These are phyloP conservation scores for Groenewaldozyma salmanticensis DNA, from an alignment of 805 yeast species.

Conservation along the genomic window DNA sequence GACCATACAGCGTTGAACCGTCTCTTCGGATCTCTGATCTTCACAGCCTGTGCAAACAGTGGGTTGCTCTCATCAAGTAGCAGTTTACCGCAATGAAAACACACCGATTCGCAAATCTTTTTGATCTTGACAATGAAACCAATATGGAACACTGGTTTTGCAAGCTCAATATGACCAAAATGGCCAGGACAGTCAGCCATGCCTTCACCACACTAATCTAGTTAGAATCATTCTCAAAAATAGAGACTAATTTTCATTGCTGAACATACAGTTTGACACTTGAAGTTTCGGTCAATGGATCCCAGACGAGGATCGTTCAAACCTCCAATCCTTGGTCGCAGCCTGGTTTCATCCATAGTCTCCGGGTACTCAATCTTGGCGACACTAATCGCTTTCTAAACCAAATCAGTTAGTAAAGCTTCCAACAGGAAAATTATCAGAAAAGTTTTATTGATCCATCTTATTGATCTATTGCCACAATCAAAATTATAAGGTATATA, in stretches of 20 bases:
- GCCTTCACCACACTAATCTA: slow-evolving; percentile 75
- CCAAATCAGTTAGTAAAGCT: background rate
- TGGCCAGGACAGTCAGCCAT: slow-evolving; percentile 99
- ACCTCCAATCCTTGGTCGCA: slow-evolving; percentile 94
- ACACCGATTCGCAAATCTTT: slow-evolving; percentile 90
- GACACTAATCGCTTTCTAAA: slow-evolving; percentile 83
- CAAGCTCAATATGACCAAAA: slow-evolving; percentile 96
- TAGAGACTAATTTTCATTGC: background rate
- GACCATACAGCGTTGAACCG: slow-evolving; percentile 97
- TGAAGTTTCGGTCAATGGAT: slow-evolving; percentile 91
- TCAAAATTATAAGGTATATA: background rate
- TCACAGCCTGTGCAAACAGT: slow-evolving; percentile 77
- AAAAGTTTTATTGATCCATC: background rate
- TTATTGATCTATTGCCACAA: background rate
- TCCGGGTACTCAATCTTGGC: slow-evolving; percentile 98
- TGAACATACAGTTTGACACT: slow-evolving; percentile 72
- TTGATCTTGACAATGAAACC: slow-evolving; percentile 88
- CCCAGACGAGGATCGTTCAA: slow-evolving; percentile 95
- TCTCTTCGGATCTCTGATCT: slow-evolving; percentile 87
- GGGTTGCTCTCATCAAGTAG: slow-evolving; percentile 75
- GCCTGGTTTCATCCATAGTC: slow-evolving; percentile 97
- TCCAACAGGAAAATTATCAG: background rate
- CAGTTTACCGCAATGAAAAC: slow-evolving; percentile 98
- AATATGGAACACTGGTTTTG: slow-evolving; percentile 97
- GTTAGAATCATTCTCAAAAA: slow-evolving; percentile 5